phyloP scores from a whole-genome alignment of 257 asterid species.

The Leonotis leonurus region DNA sequence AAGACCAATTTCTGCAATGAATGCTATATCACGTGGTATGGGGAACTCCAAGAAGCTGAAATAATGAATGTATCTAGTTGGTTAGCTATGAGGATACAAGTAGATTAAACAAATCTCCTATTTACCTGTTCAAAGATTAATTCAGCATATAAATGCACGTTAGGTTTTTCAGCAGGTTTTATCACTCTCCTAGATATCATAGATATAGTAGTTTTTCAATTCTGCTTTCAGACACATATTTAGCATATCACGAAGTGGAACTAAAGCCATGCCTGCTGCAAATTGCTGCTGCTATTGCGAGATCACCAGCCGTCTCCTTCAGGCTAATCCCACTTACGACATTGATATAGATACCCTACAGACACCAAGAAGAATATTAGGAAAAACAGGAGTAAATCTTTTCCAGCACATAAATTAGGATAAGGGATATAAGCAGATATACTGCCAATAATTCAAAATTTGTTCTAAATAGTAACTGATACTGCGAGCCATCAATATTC shows the following conservation, averaged over 20 bases:
- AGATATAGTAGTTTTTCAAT: slow-evolving; percentile 2
- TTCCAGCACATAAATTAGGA: slow-evolving; percentile 1
- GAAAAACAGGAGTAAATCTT: not conserved
- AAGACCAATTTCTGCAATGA: slow-evolving; percentile 88
- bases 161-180: not conserved
- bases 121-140: not conserved
- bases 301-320: slow-evolving; percentile 90
- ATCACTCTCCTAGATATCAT: not conserved
- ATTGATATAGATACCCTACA: slow-evolving; percentile 75
- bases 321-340: slow-evolving; percentile 64
- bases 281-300: slow-evolving; percentile 91
- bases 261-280: slow-evolving; percentile 75
- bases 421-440: not conserved
- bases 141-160: not conserved
- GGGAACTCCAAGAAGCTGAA: slow-evolving; percentile 90
- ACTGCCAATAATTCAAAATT: not conserved
- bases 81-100: not conserved
- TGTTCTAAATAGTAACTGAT: not conserved
- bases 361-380: slow-evolving; percentile 14
- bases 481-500: not conserved
- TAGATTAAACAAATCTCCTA: not conserved
- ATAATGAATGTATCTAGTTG: slow-evolving; percentile 8
- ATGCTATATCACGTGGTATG: slow-evolving; percentile 74
- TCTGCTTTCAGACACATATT: not conserved
- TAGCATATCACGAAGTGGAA: not conserved